These are phyloP conservation scores for Pleurotus cornucopiae DNA, from an alignment of 768 basidiomycete species.

Conservation along the genomic window DNA sequence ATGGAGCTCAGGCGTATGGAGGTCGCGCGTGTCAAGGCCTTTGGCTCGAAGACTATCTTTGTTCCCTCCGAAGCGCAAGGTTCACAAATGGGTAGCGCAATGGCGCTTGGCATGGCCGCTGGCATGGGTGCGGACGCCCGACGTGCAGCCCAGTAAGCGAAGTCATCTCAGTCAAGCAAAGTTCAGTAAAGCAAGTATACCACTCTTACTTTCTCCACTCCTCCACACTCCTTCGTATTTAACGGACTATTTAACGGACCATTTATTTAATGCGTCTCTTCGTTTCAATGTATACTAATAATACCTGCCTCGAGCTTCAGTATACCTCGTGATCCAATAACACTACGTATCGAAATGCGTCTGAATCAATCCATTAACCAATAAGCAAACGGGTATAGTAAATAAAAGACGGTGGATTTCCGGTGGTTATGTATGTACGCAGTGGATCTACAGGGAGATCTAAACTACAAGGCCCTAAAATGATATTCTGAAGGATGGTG, in stretches of 20 bases:
- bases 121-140: slow-evolving; percentile 47
- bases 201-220: neutral
- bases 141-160: slow-evolving; percentile 1
- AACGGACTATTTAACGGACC: neutral
- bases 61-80: slow-evolving; percentile 61
- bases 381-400: too few relatives aligned
- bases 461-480: neutral
- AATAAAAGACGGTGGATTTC: too few relatives aligned
- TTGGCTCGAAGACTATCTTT: slow-evolving; percentile 66
- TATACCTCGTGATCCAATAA: neutral
- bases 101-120: slow-evolving; percentile 70
- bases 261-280: neutral
- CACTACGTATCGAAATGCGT: too few relatives aligned
- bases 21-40: slow-evolving; percentile 57
- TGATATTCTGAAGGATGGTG: neutral
- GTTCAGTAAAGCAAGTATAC: too few relatives aligned
- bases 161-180: too few relatives aligned
- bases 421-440: too few relatives aligned
- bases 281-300: neutral
- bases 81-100: slow-evolving; percentile 52
- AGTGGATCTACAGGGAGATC: neutral
- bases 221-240: neutral
- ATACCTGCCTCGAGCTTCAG: neutral
- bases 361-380: too few relatives aligned
- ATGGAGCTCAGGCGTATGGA: slow-evolving; percentile 72